phyloP scores from a whole-genome alignment of 2,329 filamentous ascomycete genomes.

The Nemania sp. region DNA sequence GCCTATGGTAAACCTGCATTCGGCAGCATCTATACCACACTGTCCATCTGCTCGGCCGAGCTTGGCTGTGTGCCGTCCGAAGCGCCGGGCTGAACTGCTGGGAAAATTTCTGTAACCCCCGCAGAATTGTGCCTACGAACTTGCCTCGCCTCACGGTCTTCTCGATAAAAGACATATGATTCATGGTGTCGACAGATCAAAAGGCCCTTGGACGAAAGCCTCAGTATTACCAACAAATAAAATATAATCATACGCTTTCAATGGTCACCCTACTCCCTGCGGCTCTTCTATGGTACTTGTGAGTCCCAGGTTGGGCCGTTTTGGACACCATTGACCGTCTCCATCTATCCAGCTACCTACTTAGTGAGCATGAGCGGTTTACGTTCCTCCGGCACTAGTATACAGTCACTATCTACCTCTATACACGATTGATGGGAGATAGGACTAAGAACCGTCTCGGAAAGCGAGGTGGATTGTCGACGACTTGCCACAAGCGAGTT shows the following conservation, averaged over 20 bases:
- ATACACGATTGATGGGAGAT: not conserved
- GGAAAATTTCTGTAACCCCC: slow-evolving; percentile 7
- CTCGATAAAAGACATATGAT: not conserved
- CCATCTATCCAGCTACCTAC: not conserved
- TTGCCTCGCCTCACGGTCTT: not conserved
- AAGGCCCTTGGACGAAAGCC: not conserved
- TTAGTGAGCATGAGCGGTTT: not conserved
- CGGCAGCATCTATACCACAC: slow-evolving; percentile 11
- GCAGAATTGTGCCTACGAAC: slow-evolving; percentile 3
- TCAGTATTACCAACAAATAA: not conserved
- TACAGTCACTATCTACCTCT: not conserved
- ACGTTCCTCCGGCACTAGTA: not conserved
- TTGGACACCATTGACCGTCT: not conserved
- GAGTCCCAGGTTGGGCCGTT: slow-evolving; percentile 3
- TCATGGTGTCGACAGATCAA: not conserved
- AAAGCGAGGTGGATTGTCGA: slow-evolving; percentile 16
- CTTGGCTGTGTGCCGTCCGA: slow-evolving; percentile 7
- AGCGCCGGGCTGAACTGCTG: slow-evolving; percentile 2
- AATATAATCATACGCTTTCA: not conserved
- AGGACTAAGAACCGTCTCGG: slow-evolving; percentile 14
- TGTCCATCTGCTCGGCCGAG: slow-evolving; percentile 5
- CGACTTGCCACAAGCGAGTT: slow-evolving; percentile 9
- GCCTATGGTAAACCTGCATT: slow-evolving; percentile 22
- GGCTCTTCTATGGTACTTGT: slow-evolving; percentile 3
- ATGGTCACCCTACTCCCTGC: not conserved